A percentile compares a stretch with the other conserved stretches of the same genome.
Conservation (phyloP, 495 filamentous ascomycete species). For the Hyaloscypha hepaticicola region DNA sequence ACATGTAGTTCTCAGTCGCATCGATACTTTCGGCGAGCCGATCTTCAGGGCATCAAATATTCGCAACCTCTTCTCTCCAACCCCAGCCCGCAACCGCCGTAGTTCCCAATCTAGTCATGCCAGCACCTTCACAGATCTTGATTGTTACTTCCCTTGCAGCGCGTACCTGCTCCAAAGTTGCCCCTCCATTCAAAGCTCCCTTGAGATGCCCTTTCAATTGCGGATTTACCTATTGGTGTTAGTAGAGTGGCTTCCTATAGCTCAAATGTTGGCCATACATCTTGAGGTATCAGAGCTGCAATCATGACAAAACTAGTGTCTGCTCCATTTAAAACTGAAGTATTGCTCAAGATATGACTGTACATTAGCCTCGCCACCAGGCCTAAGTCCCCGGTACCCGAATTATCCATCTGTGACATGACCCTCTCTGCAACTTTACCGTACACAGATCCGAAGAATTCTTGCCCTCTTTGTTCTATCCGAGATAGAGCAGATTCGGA, state of each 20-base stretch:
- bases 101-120: slow-evolving; percentile 43
- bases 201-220: slow-evolving; percentile 56
- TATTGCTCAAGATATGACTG: slow-evolving; percentile 50
- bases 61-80: slow-evolving; percentile 42
- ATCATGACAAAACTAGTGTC: slow-evolving; percentile 55
- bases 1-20: no score
- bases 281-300: slow-evolving; percentile 56
- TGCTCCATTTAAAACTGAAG: slow-evolving; percentile 41
- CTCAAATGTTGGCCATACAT: slow-evolving; percentile 34
- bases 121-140: slow-evolving; percentile 45
- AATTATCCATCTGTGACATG: slow-evolving; percentile 52
- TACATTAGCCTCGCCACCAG: slow-evolving; percentile 52
- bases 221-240: slow-evolving; percentile 45
- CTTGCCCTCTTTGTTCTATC: slow-evolving; percentile 47
- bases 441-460: slow-evolving; percentile 52
- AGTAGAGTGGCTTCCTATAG: neutral
- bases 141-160: slow-evolving; percentile 52
- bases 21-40: no score
- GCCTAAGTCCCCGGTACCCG: slow-evolving; percentile 54
- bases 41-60: slow-evolving; percentile 26
- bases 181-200: slow-evolving; percentile 54
- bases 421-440: slow-evolving; percentile 51
- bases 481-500: slow-evolving; percentile 37
- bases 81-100: slow-evolving; percentile 39
- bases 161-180: slow-evolving; percentile 49